A percentile compares a stretch with the other conserved stretches of the same genome.
phyloP scores from a whole-genome alignment of 106 monocot genomes.

The Dendrobium officinale region DNA sequence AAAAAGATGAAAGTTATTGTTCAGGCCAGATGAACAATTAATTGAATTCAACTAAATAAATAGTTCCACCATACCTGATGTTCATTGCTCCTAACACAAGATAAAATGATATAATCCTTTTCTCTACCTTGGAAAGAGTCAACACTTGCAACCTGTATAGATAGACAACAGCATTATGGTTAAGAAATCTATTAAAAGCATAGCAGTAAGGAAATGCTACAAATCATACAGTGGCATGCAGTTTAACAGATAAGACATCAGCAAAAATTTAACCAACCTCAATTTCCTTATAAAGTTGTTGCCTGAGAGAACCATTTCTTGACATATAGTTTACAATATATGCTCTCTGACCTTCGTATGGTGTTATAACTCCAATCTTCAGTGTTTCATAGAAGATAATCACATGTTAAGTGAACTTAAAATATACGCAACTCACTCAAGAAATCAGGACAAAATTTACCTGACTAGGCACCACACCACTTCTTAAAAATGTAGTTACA shows the following conservation, averaged over 20 bases:
- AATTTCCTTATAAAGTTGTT: conserved; percentile 98
- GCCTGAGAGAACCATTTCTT: conserved; percentile 92
- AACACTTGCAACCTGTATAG: conserved; percentile 90
- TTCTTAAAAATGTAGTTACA: conserved; percentile 91
- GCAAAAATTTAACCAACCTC: conserved; percentile 41
- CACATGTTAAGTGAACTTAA: neutral
- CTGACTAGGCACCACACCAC: conserved; percentile 97
- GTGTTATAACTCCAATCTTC: conserved; percentile 98
- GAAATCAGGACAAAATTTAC: conserved; percentile 13
- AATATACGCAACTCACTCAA: neutral
- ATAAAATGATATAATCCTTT: conserved; percentile 96
- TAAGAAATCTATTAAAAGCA: neutral
- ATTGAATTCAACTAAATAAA: too few species aligned
- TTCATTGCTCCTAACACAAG: conserved; percentile 98
- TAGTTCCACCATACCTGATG: conserved; percentile 56
- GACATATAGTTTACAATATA: conserved; percentile 99
- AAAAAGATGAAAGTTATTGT: too few species aligned
- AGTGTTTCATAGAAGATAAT: neutral
- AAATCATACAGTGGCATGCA: neutral
- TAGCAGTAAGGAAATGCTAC: neutral
- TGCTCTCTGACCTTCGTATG: conserved; percentile 97
- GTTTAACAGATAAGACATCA: neutral
- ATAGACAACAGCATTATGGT: neutral
- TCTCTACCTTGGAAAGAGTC: conserved; percentile 99
- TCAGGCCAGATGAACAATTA: too few species aligned